These are phyloP conservation scores for Panaeolus papilionaceus DNA, from an alignment of 768 basidiomycete genomes.

Conservation along the genomic window DNA sequence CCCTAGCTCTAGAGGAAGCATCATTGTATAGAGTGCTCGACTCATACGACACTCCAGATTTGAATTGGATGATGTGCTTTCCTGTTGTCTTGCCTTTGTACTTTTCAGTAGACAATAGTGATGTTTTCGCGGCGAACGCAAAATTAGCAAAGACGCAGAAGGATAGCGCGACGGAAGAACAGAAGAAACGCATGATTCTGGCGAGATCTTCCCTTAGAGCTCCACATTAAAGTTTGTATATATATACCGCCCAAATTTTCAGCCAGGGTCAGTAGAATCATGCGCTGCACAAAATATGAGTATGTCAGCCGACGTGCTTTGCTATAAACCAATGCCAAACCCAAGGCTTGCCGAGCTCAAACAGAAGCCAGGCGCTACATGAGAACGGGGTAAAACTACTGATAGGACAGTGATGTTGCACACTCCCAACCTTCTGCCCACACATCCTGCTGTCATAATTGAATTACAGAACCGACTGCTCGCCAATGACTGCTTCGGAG, in stretches of 20 bases:
- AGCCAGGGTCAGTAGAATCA: too few relatives aligned
- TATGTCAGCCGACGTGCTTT: neutral
- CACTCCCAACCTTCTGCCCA: too few relatives aligned
- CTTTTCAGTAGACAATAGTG: neutral
- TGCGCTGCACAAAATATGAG: neutral
- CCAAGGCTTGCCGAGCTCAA: neutral
- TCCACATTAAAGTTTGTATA: neutral
- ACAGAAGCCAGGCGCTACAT: neutral
- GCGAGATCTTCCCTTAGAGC: neutral
- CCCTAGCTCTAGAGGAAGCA: neutral
- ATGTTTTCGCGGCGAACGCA: neutral
- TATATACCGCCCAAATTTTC: neutral
- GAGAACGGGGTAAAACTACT: neutral
- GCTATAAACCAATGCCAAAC: neutral
- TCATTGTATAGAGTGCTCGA: neutral
- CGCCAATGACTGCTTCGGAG: neutral
- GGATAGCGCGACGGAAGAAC: neutral
- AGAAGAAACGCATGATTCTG: conserved; percentile 4
- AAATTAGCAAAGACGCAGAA: neutral
- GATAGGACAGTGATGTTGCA: neutral
- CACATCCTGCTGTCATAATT: neutral
- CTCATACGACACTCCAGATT: neutral
- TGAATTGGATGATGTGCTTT: conserved; percentile 1
- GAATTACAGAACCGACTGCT: neutral
- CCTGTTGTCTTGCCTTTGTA: neutral